Percentiles rank a stretch among this genome's conserved stretches.
Evolutionary conservation across 2,329 filamentous ascomycete genomes (phyloP).

Genomic region (Fusarium pininemorale): DNA sequence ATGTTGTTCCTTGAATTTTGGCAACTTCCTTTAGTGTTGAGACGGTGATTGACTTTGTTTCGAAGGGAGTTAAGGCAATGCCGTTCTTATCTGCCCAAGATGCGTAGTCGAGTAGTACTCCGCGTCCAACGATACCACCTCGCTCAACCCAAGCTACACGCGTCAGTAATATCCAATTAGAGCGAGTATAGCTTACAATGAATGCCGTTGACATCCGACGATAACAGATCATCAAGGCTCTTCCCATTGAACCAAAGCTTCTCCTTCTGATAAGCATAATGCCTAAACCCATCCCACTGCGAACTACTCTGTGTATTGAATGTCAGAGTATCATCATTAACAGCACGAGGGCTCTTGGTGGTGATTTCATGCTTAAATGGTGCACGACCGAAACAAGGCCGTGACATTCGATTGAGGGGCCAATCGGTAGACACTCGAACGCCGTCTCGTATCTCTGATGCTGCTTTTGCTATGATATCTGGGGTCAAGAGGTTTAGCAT

Average conservation of each 20-base stretch:
- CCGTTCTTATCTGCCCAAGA: constrained; percentile 53
- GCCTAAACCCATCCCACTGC: constrained; percentile 53
- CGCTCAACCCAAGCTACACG: constrained; percentile 19
- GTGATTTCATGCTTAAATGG: constrained; percentile 43
- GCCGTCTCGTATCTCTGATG: constrained; percentile 45
- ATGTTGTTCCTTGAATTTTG: constrained; percentile 52
- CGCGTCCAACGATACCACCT: constrained; percentile 59
- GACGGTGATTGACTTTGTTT: constrained; percentile 54
- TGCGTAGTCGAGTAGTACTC: constrained; percentile 63
- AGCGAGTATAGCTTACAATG: constrained; percentile 31
- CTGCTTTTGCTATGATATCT: constrained; percentile 35
- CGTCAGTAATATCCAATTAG: fast-evolving
- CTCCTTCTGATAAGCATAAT: constrained; percentile 51
- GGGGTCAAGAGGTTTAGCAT: constrained; percentile 64
- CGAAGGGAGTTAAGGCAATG: constrained; percentile 51
- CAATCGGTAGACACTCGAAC: constrained; percentile 48
- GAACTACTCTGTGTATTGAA: constrained; percentile 52
- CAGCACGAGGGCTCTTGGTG: constrained; percentile 41
- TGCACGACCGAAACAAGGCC: constrained; percentile 47
- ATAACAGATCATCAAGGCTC: constrained; percentile 56
- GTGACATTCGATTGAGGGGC: constrained; percentile 45
- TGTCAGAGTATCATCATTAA: constrained; percentile 47
- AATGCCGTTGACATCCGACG: constrained; percentile 42
- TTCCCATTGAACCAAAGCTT: constrained; percentile 47
- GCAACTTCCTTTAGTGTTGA: constrained; percentile 55